Evolutionary conservation across 2,329 filamentous ascomycete species (phyloP), one percentile per base, ranked within the genome.

Genomic region (Ascochyta rabiei): DNA sequence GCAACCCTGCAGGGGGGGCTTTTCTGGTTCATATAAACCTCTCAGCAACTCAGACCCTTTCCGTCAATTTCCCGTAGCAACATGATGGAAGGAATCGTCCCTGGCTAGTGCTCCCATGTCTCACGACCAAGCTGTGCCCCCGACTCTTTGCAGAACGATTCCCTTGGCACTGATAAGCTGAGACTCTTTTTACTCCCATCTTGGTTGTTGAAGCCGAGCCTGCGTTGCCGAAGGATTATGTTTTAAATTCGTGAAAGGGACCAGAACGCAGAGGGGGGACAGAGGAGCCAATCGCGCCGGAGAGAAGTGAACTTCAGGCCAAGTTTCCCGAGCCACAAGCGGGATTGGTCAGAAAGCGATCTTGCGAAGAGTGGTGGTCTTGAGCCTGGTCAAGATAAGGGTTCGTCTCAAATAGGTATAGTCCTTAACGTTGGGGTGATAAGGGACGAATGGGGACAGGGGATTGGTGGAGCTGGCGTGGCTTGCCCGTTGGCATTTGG

Each of bases 141-240:
- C 60, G 57, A 48, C 41, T 53, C 48, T 53, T 51, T 51, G 39
- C 47, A 57, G 41, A 30, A 41, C 50, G 33, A 50, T 60, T 53
- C 48, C 23, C 69, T 72, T 71, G 68, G 69, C 68, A 67, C 62
- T 66, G 69, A 72, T 72, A 72, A 72, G 69, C 53, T 57, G 40
- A 46, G 26, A 6, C 31, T 44, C 30, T 38, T 35, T 35, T 28
- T 34, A 16, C 31, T 56, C 48, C 62, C 54, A 56, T 56, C 44
- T 50, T 56, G 43, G 49, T 37, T 51, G 31, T 52, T 30, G 30
- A 46, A 51, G 55, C 59, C 57, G 53, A 56, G 51, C 44, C 23
- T 47, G 44, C 13, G 19, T 49, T 51, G 48, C 48, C 47, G 48
- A 57, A 56, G 44, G 45, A 47, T 38, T 30, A 23, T 45, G 26